phyloP scores from a whole-genome alignment of 441 rosid species.

The Lagerstroemia fauriei region DNA sequence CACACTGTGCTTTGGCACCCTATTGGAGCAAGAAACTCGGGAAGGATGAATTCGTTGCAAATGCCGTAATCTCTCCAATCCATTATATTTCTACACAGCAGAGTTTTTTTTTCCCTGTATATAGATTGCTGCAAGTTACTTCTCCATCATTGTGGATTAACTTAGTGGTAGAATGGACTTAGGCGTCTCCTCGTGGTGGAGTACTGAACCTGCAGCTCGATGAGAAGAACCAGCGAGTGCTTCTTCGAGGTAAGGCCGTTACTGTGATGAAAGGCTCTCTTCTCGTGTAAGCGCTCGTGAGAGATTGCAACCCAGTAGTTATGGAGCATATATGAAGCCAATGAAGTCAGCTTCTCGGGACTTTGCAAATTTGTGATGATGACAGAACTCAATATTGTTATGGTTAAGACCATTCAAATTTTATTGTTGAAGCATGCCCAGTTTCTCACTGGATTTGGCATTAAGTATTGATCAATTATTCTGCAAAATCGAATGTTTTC shows the following conservation, averaged over 20 bases:
- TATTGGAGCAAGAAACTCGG: slow-evolving; percentile 70
- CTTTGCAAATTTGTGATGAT: no score
- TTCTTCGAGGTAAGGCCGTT: slow-evolving; percentile 63
- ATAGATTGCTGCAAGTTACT: no score
- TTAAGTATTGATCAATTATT: background rate
- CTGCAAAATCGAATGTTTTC: background rate
- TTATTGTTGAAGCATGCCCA: background rate
- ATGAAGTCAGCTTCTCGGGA: background rate
- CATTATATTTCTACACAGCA: no score
- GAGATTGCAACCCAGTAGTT: background rate
- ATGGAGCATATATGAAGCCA: background rate
- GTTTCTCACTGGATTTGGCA: background rate
- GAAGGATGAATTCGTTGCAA: slow-evolving; percentile 55
- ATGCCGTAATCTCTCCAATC: slow-evolving; percentile 43
- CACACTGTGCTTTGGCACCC: slow-evolving; percentile 65
- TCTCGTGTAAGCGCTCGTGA: slow-evolving; percentile 38
- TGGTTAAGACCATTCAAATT: background rate
- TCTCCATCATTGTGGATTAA: background rate
- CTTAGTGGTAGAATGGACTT: background rate
- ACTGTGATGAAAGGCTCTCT: slow-evolving; percentile 72
- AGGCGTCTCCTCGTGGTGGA: slow-evolving; percentile 81
- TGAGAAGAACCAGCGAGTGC: slow-evolving; percentile 54
- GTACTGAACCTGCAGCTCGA: slow-evolving; percentile 50
- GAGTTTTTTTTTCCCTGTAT: background rate
- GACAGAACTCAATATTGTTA: background rate